Conservation (phyloP, 148 eudicot species). For the Rheum nobile region DNA sequence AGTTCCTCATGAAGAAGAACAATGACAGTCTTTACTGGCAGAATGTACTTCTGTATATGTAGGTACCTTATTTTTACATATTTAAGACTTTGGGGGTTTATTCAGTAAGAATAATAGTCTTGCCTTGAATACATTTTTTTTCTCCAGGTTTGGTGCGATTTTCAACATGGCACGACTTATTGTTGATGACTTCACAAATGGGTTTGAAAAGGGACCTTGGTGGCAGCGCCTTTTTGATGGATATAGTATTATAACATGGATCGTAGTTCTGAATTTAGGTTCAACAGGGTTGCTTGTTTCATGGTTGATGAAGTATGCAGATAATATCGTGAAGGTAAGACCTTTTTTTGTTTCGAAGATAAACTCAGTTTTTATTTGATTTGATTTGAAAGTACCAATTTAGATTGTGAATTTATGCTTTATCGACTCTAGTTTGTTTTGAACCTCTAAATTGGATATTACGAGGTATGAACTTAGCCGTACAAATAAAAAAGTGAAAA, state of each 20-base stretch:
- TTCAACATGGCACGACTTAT: slow-evolving; percentile 81
- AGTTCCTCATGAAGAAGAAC: slow-evolving; percentile 95
- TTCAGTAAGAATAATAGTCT: neutral
- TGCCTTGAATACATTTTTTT: neutral
- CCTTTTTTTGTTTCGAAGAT: neutral
- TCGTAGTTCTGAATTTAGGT: slow-evolving; percentile 92
- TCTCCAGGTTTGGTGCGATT: slow-evolving; percentile 66
- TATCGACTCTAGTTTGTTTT: neutral
- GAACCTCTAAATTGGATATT: neutral
- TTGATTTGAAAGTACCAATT: neutral
- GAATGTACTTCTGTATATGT: slow-evolving; percentile 93
- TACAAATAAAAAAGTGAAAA: neutral
- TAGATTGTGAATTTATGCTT: neutral
- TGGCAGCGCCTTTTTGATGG: slow-evolving; percentile 91
- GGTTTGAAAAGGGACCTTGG: slow-evolving; percentile 88
- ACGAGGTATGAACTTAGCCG: neutral
- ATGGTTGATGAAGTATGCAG: slow-evolving; percentile 98
- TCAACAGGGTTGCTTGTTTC: slow-evolving; percentile 91
- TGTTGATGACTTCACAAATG: slow-evolving; percentile 72
- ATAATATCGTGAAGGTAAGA: slow-evolving; percentile 79
- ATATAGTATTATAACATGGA: slow-evolving; percentile 71
- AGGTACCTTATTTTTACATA: slow-evolving; percentile 29
- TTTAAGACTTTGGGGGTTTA: neutral
- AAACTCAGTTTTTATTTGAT: neutral
- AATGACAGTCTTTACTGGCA: slow-evolving; percentile 96